Conservation (phyloP, 2,329 filamentous ascomycete species). For the Venturia effusa region DNA sequence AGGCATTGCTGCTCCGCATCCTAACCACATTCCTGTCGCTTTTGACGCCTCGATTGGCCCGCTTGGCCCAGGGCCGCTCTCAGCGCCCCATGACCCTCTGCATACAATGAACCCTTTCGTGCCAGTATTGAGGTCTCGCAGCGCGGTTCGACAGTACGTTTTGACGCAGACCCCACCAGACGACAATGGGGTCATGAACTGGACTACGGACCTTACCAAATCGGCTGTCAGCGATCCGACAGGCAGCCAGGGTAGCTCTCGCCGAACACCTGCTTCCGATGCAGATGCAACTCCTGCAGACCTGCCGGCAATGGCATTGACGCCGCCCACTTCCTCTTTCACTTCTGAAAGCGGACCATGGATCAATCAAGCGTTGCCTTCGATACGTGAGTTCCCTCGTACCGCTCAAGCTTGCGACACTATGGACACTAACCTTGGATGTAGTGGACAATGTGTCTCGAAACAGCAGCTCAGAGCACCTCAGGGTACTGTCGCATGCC, state of each 20-base stretch:
- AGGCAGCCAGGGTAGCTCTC: neutral
- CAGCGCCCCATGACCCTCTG: constrained; percentile 29
- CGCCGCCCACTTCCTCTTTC: neutral
- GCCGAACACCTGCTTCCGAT: neutral
- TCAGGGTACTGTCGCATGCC: constrained; percentile 50
- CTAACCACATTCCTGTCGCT: constrained; percentile 24
- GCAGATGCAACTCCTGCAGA: neutral
- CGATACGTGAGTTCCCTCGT: constrained; percentile 1
- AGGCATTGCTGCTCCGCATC: constrained; percentile 38
- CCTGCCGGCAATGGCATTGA: neutral
- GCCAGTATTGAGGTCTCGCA: neutral
- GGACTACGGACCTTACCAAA: constrained; percentile 19
- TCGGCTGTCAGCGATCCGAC: neutral
- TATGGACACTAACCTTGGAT: constrained; percentile 16
- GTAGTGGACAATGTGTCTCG: constrained; percentile 25
- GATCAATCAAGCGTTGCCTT: constrained; percentile 15
- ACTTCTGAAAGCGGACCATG: constrained; percentile 1
- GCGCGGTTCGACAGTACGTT: constrained; percentile 22
- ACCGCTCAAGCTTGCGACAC: neutral
- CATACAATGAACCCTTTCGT: constrained; percentile 9
- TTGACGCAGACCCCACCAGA: constrained; percentile 35
- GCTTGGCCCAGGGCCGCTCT: constrained; percentile 26
- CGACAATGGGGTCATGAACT: constrained; percentile 30
- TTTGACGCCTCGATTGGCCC: constrained; percentile 20
- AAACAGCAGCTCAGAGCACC: constrained; percentile 21